Evolutionary conservation across 1,284 basidiomycete species (phyloP), one percentile per base, ranked within the genome.

Genomic region (Apiotrichum sp.): DNA sequence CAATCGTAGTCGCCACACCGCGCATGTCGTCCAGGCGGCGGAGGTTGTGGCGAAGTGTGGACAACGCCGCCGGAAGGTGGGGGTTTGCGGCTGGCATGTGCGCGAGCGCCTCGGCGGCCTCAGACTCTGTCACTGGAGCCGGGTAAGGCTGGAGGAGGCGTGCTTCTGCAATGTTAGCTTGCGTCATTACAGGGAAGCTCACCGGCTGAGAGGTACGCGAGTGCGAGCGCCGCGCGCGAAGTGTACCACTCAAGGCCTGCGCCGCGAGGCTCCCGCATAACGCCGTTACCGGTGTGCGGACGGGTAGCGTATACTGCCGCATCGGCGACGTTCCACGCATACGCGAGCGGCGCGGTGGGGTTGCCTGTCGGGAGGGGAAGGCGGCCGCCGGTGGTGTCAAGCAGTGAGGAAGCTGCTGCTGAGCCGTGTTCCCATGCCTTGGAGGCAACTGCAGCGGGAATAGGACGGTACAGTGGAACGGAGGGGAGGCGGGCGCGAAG

Each of bases 181-280:
- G 8, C 10, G n/a, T 13, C 22, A 22, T 22, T 41, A 7, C 47
- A 22, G 6, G 5, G 14, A 14, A 6, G 22, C 7, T 44, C 9
- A 29, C 69, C 69, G 22, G 70, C 65, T 29, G 60, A 44, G 10
- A 74, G 64, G 40, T 73, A 74, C 6, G 65, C 70, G 4, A 69
- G 16, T 22, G 62, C 61, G 8, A 74, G 47, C 1, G 64, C 67
- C 8, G 65, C 53, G 36, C 72, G 50, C 3, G 65, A 57, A 0
- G 65, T 54, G 52, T 74, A 74, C 71, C 71, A 73, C 57, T 72
- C 71, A 8, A 68, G 66, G 6, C 72, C 72, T 9, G 68, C 59
- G 9, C 72, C 72, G 2, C 63, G 55, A 2, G 67, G 67, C 57
- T 74, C 72, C 41, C 66, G 62, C 66, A 68, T 67, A 31, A 67